A percentile compares a stretch with the other conserved stretches of the same genome.
Conservation (phyloP, 1,284 basidiomycete genomes). For the Naganishia cerealis region DNA sequence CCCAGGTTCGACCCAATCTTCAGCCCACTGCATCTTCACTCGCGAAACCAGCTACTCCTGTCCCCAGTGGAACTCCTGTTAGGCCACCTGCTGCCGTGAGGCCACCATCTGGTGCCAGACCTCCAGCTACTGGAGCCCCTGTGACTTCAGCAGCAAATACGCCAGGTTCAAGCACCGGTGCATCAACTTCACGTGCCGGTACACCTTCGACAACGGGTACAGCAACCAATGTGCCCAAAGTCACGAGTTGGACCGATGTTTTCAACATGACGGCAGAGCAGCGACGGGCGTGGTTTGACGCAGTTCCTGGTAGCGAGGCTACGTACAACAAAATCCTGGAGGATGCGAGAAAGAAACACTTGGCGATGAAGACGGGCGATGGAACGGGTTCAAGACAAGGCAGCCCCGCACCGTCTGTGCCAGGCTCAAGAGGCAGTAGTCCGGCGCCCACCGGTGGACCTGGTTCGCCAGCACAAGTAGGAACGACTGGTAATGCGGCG, state of each 20-base stretch:
- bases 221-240: constrained; percentile 11
- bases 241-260: constrained; percentile 23
- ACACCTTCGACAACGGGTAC: constrained; percentile 6
- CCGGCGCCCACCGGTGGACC: constrained; percentile 25
- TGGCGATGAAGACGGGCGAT: constrained; percentile 25
- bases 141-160: constrained; percentile 2
- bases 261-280: constrained; percentile 30
- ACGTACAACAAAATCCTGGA: constrained; percentile 28
- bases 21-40: constrained; percentile 7
- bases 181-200: neutral
- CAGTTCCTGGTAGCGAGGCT: constrained; percentile 20
- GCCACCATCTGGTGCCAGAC: neutral
- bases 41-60: neutral
- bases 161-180: constrained; percentile 2
- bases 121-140: neutral
- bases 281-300: constrained; percentile 23
- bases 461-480: constrained; percentile 5
- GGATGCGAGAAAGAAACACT: constrained; percentile 21
- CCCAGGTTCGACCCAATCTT: neutral
- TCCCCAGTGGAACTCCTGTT: neutral
- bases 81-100: neutral
- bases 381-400: constrained; percentile 13
- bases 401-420: constrained; percentile 7
- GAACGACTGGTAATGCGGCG: neutral
- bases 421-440: constrained; percentile 18